Evolutionary conservation across 1,139 yeast species (phyloP), one percentile per base, ranked within the genome.

Genomic region (Suhomyces chickasaworum): DNA sequence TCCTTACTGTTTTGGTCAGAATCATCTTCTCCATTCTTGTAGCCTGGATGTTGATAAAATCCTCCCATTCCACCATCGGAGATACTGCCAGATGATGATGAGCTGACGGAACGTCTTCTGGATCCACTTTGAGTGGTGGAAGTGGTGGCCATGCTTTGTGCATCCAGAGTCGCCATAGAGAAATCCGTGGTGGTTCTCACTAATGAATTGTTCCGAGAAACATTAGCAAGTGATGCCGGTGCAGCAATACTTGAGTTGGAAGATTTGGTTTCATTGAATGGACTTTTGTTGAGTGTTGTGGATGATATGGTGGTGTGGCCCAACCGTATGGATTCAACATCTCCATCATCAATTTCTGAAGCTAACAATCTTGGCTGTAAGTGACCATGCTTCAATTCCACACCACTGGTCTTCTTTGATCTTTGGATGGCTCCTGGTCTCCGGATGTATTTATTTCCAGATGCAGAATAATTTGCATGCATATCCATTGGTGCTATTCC

Each of bases 331-430:
- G 53, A 44, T 5, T 43, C 45, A 8, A 45, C 47, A 49, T 81
- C 87, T 33, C 75, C 80, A 48, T 86, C 90, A 51, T 84, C 93
- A 25, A 86, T 84, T 63, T 87, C 95, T 12, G 86, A 81, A 1
- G 93, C 93, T 49, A 87, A 69, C 61, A 86, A 73, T 47, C 90
- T 75, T n/a, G 88, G 89, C 45, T 82, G 80, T 53, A 86, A 72
- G 59, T 82, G 89, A 3, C 91, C 88, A 60, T 86, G 93, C 52
- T 85, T 82, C 58, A 86, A 76, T 52, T 84, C 90, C 50, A 83
- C 80, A 4, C 81, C 81, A 42, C 78, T 73, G 9, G 68, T 61
- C 56, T 64, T 69, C 57, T 62, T 71, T 47, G 53, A 55, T 40
- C 67, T 58, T 34, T 60, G 64, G 7, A 58, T 52, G 4, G 65